Percentiles rank a stretch among this genome's conserved stretches.
phyloP scores from a whole-genome alignment of 768 basidiomycete genomes.

The Rhodotorula paludigena region DNA sequence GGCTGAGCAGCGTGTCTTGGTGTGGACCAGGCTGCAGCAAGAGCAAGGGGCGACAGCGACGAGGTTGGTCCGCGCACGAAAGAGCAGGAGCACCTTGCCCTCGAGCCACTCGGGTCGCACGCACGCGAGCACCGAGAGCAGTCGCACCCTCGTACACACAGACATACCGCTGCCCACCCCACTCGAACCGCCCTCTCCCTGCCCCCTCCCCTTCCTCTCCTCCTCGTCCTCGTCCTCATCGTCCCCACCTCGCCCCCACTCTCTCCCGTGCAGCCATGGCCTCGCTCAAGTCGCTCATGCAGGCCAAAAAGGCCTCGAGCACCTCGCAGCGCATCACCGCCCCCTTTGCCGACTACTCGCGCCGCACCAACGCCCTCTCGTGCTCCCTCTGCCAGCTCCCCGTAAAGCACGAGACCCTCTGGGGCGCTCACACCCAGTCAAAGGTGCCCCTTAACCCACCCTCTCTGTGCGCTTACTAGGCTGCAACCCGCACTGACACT shows the following conservation, averaged over 20 bases:
- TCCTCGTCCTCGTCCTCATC: not conserved
- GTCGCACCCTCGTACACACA: no score
- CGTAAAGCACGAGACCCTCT: constrained; percentile 23
- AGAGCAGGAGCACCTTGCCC: no score
- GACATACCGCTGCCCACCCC: no score
- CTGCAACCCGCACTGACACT: not conserved
- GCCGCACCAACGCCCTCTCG: constrained; percentile 5
- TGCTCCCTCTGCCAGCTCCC: constrained; percentile 24
- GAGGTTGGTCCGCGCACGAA: no score
- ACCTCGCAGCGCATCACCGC: constrained; percentile 3
- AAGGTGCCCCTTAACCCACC: constrained; percentile 14
- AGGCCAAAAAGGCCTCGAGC: constrained; percentile 11
- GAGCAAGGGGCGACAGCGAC: no score
- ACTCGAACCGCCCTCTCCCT: no score
- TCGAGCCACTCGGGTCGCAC: no score
- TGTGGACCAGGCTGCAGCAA: no score
- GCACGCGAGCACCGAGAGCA: no score
- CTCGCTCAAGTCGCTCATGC: constrained; percentile 32
- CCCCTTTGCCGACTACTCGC: constrained; percentile 23
- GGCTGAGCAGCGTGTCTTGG: no score
- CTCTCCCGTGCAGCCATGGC: constrained; percentile 3
- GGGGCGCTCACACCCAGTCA: constrained; percentile 26
- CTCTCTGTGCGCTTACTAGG: not conserved
- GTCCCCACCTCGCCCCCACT: not conserved
- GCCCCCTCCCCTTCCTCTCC: no score